phyloP scores from a whole-genome alignment of 2,329 filamentous ascomycete genomes.

The Penicillium italicum region DNA sequence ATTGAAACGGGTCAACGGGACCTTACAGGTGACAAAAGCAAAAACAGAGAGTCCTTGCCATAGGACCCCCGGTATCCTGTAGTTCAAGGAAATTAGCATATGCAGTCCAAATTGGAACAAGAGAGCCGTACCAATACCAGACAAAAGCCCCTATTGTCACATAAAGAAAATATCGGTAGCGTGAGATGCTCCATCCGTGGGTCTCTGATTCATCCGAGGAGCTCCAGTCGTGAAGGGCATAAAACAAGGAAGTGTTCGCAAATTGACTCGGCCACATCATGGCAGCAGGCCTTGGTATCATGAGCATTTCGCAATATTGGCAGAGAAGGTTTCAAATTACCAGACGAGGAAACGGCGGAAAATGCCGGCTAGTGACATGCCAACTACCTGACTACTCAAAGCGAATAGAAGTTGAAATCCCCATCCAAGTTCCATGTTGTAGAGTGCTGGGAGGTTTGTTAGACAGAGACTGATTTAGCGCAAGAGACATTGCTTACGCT shows the following conservation, averaged over 20 bases:
- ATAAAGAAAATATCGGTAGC: constrained; percentile 60
- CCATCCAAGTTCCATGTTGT: constrained; percentile 24
- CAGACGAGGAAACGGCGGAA: constrained; percentile 62
- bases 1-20: not conserved
- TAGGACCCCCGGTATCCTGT: constrained; percentile 57
- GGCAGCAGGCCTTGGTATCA: constrained; percentile 45
- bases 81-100: not conserved
- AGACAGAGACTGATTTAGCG: not conserved
- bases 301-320: not conserved
- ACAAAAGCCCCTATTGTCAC: constrained; percentile 54
- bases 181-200: constrained; percentile 60
- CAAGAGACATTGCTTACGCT: constrained; percentile 11
- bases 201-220: constrained; percentile 51
- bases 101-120: not conserved
- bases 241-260: constrained; percentile 62
- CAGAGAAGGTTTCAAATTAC: constrained; percentile 5
- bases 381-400: constrained; percentile 50
- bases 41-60: constrained; percentile 64
- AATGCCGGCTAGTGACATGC: constrained; percentile 58
- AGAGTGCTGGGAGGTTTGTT: constrained; percentile 15
- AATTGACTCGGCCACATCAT: constrained; percentile 69
- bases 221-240: constrained; percentile 65
- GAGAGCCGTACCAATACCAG: constrained; percentile 53
- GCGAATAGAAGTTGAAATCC: constrained; percentile 27
- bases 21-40: constrained; percentile 61